phyloP scores from a whole-genome alignment of 768 basidiomycete species.

The Mycena galopus region DNA sequence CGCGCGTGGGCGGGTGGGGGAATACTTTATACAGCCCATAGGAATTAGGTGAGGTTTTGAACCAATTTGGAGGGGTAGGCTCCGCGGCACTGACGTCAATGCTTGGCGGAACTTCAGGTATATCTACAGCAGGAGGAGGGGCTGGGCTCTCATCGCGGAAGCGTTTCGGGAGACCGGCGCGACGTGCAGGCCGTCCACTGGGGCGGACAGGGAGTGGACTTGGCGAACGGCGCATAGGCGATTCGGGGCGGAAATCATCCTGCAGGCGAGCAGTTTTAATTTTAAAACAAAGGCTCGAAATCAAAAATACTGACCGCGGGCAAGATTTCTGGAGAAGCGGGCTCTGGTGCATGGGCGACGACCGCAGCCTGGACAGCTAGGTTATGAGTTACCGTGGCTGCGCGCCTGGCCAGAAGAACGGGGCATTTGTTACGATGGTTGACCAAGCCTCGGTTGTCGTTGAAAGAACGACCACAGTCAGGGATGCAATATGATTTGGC shows the following conservation, averaged over 20 bases:
- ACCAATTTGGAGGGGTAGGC: neutral
- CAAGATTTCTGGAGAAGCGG: neutral
- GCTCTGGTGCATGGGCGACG: neutral
- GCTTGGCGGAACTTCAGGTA: neutral
- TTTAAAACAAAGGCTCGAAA: neutral
- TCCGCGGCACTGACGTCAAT: neutral
- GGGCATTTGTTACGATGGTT: neutral
- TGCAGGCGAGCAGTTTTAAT: neutral
- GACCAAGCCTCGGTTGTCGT: neutral
- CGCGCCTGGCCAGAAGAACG: neutral
- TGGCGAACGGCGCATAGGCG: neutral
- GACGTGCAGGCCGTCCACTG: constrained; percentile 5
- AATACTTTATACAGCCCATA: constrained; percentile 42
- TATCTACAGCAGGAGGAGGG: neutral
- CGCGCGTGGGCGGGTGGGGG: constrained; percentile 27
- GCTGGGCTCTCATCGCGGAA: neutral
- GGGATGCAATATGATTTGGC: neutral
- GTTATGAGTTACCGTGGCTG: neutral
- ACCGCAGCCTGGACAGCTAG: neutral
- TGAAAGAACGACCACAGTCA: neutral
- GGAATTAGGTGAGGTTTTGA: constrained; percentile 36
- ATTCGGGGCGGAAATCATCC: neutral
- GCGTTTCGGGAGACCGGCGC: neutral
- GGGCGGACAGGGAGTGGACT: neutral
- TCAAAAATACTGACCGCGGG: neutral